A percentile compares a stretch with the other conserved stretches of the same genome.
phyloP scores from a whole-genome alignment of 768 basidiomycete species.

The Russula lepida region DNA sequence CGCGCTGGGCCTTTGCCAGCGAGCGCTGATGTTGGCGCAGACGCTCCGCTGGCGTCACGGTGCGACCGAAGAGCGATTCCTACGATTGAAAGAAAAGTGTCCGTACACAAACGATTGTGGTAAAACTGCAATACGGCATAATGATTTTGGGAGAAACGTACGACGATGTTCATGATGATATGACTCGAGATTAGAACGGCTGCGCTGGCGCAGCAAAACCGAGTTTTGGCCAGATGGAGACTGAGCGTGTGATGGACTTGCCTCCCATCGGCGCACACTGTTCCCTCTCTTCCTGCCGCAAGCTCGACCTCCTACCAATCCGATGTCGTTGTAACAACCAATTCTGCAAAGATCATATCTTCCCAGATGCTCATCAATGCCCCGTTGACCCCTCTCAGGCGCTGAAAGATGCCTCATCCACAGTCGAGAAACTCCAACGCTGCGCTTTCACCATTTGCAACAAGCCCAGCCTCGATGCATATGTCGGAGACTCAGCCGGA shows the following conservation, averaged over 20 bases:
- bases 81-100: slow-evolving; percentile 26
- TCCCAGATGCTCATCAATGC: slow-evolving; percentile 55
- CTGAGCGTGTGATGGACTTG: slow-evolving; percentile 32
- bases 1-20: slow-evolving; percentile 93
- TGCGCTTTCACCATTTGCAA: slow-evolving; percentile 47
- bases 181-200: neutral
- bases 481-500: slow-evolving; percentile 26
- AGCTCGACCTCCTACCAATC: slow-evolving; percentile 73
- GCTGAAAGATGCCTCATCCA: neutral
- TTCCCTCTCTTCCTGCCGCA: slow-evolving; percentile 47
- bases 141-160: slow-evolving; percentile 30
- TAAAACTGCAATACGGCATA: neutral
- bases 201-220: neutral
- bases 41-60: slow-evolving; percentile 92
- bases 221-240: too few relatives aligned
- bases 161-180: slow-evolving; percentile 79
- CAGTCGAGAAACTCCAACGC: slow-evolving; percentile 32
- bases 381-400: slow-evolving; percentile 18
- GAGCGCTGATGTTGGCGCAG: slow-evolving; percentile 95
- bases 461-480: slow-evolving; percentile 46
- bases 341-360: slow-evolving; percentile 60
- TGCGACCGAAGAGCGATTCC: slow-evolving; percentile 94
- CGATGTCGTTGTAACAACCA: slow-evolving; percentile 48
- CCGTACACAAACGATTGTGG: neutral
- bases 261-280: slow-evolving; percentile 59